A percentile compares a stretch with the other conserved stretches of the same genome.
These are phyloP conservation scores for Cladorrhinum sp. DNA, from an alignment of 2,329 filamentous ascomycete species.

Conservation along the genomic window DNA sequence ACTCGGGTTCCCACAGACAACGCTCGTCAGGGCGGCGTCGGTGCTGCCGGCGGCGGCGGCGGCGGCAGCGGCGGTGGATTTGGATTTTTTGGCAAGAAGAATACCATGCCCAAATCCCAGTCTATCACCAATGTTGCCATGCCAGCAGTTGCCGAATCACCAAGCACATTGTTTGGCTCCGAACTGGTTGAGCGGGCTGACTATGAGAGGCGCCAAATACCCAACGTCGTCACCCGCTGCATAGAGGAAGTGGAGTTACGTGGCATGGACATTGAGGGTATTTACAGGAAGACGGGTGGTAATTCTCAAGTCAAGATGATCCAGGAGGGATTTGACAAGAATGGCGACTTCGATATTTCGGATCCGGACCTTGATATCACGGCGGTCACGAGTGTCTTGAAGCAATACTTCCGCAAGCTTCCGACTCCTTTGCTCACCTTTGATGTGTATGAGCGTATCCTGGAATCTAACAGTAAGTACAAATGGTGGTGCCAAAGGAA, in stretches of 20 bases:
- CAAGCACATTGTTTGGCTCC: conserved; percentile 75
- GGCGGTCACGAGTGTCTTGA: conserved; percentile 89
- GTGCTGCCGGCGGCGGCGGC: too few relatives aligned
- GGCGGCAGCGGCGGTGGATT: conserved; percentile 56
- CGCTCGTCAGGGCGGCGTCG: not conserved
- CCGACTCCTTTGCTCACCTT: conserved; percentile 87
- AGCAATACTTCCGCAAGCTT: conserved; percentile 95
- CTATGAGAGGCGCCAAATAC: conserved; percentile 84
- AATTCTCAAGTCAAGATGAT: conserved; percentile 87
- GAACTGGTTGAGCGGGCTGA: conserved; percentile 84
- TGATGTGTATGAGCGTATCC: conserved; percentile 83
- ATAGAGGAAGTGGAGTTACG: conserved; percentile 95
- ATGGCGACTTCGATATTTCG: conserved; percentile 84
- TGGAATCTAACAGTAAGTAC: conserved; percentile 72
- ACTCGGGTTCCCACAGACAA: conserved; percentile 29
- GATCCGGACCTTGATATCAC: conserved; percentile 94
- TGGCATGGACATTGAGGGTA: conserved; percentile 96
- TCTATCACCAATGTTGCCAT: conserved; percentile 42
- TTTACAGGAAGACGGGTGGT: conserved; percentile 96
- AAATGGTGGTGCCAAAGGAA: not conserved
- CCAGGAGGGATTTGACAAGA: conserved; percentile 86
- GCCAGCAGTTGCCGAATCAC: conserved; percentile 46
- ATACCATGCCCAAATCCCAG: conserved; percentile 51
- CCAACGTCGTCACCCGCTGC: conserved; percentile 85
- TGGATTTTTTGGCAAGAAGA: conserved; percentile 62